Evolutionary conservation across 2,329 filamentous ascomycete genomes (phyloP), one percentile per base, ranked within the genome.

Genomic region (Fusarium sp.): DNA sequence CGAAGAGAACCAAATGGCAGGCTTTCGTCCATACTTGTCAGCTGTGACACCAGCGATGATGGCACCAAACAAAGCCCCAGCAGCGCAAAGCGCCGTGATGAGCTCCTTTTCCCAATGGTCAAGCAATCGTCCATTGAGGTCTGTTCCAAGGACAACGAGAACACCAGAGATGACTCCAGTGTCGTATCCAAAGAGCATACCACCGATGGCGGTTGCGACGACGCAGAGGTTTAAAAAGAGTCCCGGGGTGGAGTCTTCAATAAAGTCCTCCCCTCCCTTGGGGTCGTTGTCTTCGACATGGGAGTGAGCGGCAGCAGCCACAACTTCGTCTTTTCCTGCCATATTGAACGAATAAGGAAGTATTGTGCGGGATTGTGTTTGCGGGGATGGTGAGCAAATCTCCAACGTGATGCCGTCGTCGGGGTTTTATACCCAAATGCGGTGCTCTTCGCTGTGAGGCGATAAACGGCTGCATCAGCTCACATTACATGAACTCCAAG

Each of bases 141-240:
- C 71, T 11, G 58, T 60, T 79, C 82, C 70, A 67, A 86, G 76
- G 38, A 82, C 83, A 20, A 87, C 84, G 0, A 87, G 79, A 6
- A 87, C 85, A 0, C 85, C 85, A 3, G 84, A 86, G 52, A 88
- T 87, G 71, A 86, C 84, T 15, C 86, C 85, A 15, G 86, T 88
- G 63, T 88, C 86, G 66, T 88, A 88, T 25, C 86, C 84, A 37
- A 74, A 74, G 27, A 75, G 66, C 68, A 73, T 73, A 30, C 72
- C 72, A 27, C 72, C 70, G 10, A 73, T 75, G 25, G 72, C 70
- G 6, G 70, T 75, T 22, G 72, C 68, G 12, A 75, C 47, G 25
- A 74, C 66, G 37, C 69, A 72, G 25, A 72, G 66, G 43, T 68
- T 70, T 30, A 74, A 54, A 63, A 71, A 75, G 27, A 75, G 47